A percentile compares a stretch with the other conserved stretches of the same genome.
These are phyloP conservation scores for Beauveria asiatica DNA, from an alignment of 2,329 filamentous ascomycete species.

Conservation along the genomic window DNA sequence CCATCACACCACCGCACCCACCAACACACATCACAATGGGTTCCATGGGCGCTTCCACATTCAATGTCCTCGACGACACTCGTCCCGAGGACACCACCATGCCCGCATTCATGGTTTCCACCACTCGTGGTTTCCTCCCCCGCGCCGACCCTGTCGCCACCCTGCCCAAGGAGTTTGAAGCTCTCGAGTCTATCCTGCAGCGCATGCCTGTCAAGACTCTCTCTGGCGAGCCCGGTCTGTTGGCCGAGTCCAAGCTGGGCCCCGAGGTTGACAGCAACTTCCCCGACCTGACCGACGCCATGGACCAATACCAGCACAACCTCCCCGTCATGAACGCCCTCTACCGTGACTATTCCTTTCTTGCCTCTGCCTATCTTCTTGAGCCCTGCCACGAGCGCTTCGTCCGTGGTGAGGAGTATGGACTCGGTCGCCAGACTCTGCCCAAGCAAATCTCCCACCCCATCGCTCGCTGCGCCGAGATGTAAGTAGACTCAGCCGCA, in stretches of 20 bases:
- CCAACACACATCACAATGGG: slow-evolving; percentile 28
- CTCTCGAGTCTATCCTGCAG: slow-evolving; percentile 62
- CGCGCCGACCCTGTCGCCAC: slow-evolving; percentile 51
- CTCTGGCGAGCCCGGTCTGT: slow-evolving; percentile 66
- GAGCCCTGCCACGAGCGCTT: slow-evolving; percentile 81
- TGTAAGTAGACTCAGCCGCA: slow-evolving; percentile 49
- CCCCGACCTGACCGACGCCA: slow-evolving; percentile 63
- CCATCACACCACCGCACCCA: slow-evolving; percentile 3
- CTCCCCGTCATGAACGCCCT: slow-evolving; percentile 74
- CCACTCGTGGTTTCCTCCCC: slow-evolving; percentile 64
- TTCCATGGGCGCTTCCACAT: slow-evolving; percentile 32
- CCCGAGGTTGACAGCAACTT: slow-evolving; percentile 65
- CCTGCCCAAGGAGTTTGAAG: slow-evolving; percentile 65
- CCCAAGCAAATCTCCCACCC: slow-evolving; percentile 70
- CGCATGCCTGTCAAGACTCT: slow-evolving; percentile 72
- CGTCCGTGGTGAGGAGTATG: slow-evolving; percentile 65
- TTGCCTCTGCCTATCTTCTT: slow-evolving; percentile 80
- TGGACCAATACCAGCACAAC: slow-evolving; percentile 66
- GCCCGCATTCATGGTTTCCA: slow-evolving; percentile 73
- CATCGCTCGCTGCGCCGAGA: slow-evolving; percentile 72
- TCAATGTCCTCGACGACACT: slow-evolving; percentile 56
- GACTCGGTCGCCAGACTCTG: slow-evolving; percentile 64
- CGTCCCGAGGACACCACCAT: slow-evolving; percentile 53
- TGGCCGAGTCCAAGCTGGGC: slow-evolving; percentile 67
- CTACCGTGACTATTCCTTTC: slow-evolving; percentile 86